Conservation (phyloP, 129 eudicot genomes). For the Escallonia rubra region DNA sequence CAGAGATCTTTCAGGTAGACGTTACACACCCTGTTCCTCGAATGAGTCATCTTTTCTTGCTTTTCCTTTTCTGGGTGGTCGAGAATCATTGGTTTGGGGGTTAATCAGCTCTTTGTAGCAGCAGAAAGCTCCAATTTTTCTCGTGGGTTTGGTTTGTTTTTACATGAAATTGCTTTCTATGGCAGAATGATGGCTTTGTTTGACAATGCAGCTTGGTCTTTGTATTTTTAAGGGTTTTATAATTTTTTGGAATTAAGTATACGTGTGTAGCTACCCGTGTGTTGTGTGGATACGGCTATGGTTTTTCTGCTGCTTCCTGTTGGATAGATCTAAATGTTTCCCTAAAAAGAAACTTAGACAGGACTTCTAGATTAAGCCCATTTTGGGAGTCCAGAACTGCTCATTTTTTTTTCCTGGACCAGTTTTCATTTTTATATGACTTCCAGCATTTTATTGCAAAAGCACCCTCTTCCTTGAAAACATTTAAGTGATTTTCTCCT, state of each 20-base stretch:
- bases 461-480: neutral
- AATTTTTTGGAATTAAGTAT: neutral
- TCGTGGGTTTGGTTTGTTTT: neutral
- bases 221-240: neutral
- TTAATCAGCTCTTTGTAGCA: neutral
- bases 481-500: no score
- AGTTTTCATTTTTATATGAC: neutral
- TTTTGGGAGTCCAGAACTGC: neutral
- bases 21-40: neutral
- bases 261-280: neutral
- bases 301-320: neutral
- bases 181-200: neutral
- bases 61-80: neutral
- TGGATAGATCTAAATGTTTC: neutral
- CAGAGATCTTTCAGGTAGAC: neutral
- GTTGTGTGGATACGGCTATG: neutral
- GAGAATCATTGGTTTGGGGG: neutral
- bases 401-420: neutral
- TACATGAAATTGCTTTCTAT: neutral
- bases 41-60: neutral
- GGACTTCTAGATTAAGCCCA: neutral
- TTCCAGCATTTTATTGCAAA: neutral
- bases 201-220: slow-evolving; percentile 3
- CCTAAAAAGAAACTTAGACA: no score
- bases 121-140: neutral